These are phyloP conservation scores for Cephaloascus albidus DNA, from an alignment of 805 yeast genomes.

Conservation along the genomic window DNA sequence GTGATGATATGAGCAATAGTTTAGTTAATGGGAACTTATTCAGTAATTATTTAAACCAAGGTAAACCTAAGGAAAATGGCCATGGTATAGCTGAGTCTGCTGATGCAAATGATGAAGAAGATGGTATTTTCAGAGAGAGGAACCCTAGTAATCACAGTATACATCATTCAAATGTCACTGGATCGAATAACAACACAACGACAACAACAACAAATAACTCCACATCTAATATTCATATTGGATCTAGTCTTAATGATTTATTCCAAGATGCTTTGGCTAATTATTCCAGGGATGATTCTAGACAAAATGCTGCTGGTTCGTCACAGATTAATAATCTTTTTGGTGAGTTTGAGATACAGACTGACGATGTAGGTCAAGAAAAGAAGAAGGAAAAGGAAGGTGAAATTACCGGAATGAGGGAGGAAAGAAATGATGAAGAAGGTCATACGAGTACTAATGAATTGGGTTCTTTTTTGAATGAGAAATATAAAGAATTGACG, in stretches of 20 bases:
- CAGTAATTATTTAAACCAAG: not conserved
- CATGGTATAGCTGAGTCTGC: not conserved
- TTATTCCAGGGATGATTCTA: not conserved
- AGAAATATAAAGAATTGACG: not conserved
- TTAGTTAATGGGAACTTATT: not conserved
- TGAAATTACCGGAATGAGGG: not conserved
- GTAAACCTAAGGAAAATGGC: not conserved
- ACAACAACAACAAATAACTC: not conserved
- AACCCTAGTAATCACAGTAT: too few relatives aligned
- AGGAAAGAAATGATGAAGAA: not conserved
- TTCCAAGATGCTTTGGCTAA: constrained; percentile 1
- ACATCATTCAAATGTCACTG: not conserved
- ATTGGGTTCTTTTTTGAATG: not conserved
- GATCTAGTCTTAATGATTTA: not conserved
- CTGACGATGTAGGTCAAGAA: not conserved
- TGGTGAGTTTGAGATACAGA: not conserved
- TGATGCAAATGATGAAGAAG: not conserved
- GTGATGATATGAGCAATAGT: constrained; percentile 1
- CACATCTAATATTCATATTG: not conserved
- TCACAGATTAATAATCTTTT: not conserved
- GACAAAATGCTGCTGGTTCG: not conserved
- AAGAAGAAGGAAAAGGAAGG: not conserved
- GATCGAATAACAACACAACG: not conserved
- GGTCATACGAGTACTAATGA: not conserved
- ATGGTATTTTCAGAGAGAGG: not conserved